A percentile compares a stretch with the other conserved stretches of the same genome.
phyloP scores from a whole-genome alignment of 129 eudicot species.

The Artemisia tridentata region DNA sequence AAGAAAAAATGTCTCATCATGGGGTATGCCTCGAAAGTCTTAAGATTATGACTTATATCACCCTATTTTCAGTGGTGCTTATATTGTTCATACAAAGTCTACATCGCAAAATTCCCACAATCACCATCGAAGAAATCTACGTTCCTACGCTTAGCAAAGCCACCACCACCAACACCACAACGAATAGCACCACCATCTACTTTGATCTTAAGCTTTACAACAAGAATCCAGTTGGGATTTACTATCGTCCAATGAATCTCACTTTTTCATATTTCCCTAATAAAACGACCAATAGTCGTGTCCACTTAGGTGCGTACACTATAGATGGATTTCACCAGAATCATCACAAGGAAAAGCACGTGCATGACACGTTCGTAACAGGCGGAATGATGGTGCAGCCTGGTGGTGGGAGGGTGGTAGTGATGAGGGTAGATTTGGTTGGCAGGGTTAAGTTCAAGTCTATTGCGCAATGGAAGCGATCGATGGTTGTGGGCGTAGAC shows the following conservation, averaged over 20 bases:
- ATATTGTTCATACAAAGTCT: constrained; percentile 37
- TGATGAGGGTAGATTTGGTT: constrained; percentile 33
- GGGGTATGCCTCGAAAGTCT: constrained; percentile 28
- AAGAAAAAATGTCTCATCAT: constrained; percentile 13
- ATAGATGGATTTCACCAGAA: constrained; percentile 27
- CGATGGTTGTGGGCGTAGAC: constrained; percentile 26
- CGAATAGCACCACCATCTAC: constrained; percentile 19
- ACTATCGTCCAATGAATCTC: constrained; percentile 34
- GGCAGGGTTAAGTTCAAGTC: constrained; percentile 38
- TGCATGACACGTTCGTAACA: constrained; percentile 16
- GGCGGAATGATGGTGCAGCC: constrained; percentile 12
- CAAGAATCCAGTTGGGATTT: constrained; percentile 31
- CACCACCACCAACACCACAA: background rate
- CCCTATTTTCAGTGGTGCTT: constrained; percentile 26
- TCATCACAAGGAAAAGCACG: constrained; percentile 28
- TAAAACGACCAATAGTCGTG: constrained; percentile 3
- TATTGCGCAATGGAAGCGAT: constrained; percentile 31
- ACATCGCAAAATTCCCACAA: constrained; percentile 30
- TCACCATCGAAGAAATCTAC: constrained; percentile 23
- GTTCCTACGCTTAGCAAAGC: constrained; percentile 26
- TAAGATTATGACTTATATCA: constrained; percentile 31
- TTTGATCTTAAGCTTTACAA: constrained; percentile 37
- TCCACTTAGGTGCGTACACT: constrained; percentile 25
- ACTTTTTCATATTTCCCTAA: constrained; percentile 30
- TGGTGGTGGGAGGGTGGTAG: constrained; percentile 13